Conservation (phyloP, 495 filamentous ascomycete species). For the Darksidea phi region DNA sequence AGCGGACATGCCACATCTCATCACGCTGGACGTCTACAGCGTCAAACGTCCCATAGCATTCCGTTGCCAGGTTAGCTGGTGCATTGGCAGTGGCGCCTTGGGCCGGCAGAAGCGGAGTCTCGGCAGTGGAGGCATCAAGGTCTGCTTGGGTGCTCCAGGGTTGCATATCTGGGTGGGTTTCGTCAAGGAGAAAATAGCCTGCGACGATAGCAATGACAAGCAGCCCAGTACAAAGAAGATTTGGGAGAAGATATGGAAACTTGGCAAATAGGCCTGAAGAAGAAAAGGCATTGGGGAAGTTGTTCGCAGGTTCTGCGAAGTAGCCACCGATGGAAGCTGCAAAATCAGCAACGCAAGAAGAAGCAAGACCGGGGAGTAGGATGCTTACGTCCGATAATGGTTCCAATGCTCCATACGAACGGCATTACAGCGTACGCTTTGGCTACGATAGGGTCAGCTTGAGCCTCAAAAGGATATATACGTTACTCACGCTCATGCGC, state of each 20-base stretch:
- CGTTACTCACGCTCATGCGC: constrained; percentile 74
- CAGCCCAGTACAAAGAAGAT: constrained; percentile 70
- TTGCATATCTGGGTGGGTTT: constrained; percentile 80
- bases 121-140: constrained; percentile 55
- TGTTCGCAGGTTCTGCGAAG: constrained; percentile 69
- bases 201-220: constrained; percentile 71
- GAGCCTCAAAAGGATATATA: background rate
- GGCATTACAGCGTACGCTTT: constrained; percentile 82
- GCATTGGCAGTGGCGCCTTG: constrained; percentile 68
- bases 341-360: constrained; percentile 5
- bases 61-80: constrained; percentile 66
- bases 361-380: background rate
- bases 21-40: constrained; percentile 53
- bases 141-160: constrained; percentile 55
- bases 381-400: constrained; percentile 64
- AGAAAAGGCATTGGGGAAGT: constrained; percentile 65
- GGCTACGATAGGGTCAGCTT: constrained; percentile 49
- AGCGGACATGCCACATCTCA: constrained; percentile 50
- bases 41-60: constrained; percentile 79
- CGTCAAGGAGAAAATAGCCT: constrained; percentile 71
- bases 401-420: constrained; percentile 84
- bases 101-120: constrained; percentile 70
- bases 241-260: constrained; percentile 81
- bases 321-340: constrained; percentile 69
- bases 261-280: constrained; percentile 62